phyloP scores from a whole-genome alignment of 352 stramenopile genomes.

The Pythium myriotylum region DNA sequence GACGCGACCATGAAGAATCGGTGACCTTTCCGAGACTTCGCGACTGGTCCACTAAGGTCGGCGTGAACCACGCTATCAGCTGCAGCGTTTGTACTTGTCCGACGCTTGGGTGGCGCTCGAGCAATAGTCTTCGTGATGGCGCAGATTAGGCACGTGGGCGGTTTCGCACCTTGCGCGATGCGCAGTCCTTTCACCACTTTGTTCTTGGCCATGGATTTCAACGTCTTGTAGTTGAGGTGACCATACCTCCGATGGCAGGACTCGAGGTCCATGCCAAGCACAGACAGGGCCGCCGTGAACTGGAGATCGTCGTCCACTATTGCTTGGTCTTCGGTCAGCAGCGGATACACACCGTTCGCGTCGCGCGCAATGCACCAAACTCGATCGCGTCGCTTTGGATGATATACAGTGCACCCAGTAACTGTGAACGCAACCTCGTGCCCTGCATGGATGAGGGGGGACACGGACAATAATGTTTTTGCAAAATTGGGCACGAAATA shows the following conservation, averaged over 20 bases:
- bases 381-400: neutral
- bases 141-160: neutral
- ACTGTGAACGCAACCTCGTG: conserved; percentile 6
- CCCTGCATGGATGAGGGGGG: neutral
- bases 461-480: conserved; percentile 6
- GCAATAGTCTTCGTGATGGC: no score
- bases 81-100: no score
- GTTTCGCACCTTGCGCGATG: conserved; percentile 1
- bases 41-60: conserved; percentile 8
- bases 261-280: conserved; percentile 5
- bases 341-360: conserved; percentile 1
- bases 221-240: conserved; percentile 9
- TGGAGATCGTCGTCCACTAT: neutral
- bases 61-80: conserved; percentile 3
- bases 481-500: conserved; percentile 6
- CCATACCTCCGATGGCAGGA: conserved; percentile 1
- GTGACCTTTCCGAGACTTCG: conserved; percentile 1
- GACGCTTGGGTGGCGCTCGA: no score
- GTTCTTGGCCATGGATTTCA: conserved; percentile 3
- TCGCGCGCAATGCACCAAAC: neutral
- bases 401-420: neutral
- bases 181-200: conserved; percentile 1
- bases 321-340: conserved; percentile 3
- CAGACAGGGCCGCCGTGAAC: neutral
- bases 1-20: conserved; percentile 6